Evolutionary conservation across 2,329 filamentous ascomycete genomes (phyloP).

Genomic region (Xylaria sp.): DNA sequence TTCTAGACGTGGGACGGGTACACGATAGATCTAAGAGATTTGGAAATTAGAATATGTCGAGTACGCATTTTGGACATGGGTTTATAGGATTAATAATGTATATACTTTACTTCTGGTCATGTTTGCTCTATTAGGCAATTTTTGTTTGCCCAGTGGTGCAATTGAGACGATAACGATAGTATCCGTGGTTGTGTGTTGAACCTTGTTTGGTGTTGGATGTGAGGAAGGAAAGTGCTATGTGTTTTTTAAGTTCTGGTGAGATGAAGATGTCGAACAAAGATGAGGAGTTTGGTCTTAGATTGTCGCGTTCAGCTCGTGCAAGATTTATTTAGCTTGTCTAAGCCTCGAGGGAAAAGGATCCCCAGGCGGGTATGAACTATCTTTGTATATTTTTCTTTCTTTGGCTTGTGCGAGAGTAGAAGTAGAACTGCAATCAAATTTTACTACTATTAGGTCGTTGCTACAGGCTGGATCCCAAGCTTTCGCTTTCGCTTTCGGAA

Average conservation of each 20-base stretch:
- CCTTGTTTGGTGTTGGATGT: background rate
- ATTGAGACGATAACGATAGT: background rate
- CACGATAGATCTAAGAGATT: constrained; percentile 11
- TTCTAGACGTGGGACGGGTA: constrained; percentile 9
- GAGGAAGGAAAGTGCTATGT: background rate
- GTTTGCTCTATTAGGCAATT: background rate
- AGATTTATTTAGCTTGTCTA: no score
- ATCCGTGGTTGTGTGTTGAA: background rate
- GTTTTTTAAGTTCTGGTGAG: background rate
- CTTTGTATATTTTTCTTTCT: no score
- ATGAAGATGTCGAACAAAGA: background rate
- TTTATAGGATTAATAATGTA: constrained; percentile 22
- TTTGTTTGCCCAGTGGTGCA: background rate
- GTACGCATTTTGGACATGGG: constrained; percentile 2
- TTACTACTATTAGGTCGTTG: no score
- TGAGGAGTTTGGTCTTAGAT: background rate
- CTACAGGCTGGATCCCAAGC: no score
- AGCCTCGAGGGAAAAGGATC: no score
- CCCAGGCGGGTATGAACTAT: no score
- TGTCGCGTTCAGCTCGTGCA: background rate
- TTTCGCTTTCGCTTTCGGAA: no score
- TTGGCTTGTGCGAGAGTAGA: no score
- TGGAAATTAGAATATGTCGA: constrained; percentile 16
- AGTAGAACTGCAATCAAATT: no score
- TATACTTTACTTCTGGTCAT: constrained; percentile 8